Evolutionary conservation across 2,329 filamentous ascomycete species (phyloP).

Genomic region (Aspergillus quadricinctus): DNA sequence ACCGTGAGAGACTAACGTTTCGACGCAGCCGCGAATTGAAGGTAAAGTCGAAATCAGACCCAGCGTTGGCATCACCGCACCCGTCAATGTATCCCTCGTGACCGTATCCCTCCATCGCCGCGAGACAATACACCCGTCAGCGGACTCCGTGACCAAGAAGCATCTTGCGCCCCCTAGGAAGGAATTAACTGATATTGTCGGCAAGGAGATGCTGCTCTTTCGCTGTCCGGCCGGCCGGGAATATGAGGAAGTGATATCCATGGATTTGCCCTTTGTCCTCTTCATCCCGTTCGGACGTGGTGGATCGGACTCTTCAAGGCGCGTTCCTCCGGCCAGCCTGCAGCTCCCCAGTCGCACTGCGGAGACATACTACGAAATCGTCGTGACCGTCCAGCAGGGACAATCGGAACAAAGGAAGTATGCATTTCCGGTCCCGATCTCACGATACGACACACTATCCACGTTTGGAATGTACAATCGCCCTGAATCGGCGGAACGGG

Average conservation of each 20-base stretch:
- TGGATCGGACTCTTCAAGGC: constrained; percentile 80
- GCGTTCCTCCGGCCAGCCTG: constrained; percentile 87
- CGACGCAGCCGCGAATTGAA: constrained; percentile 80
- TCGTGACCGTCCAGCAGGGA: constrained; percentile 92
- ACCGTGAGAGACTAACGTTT: constrained; percentile 5
- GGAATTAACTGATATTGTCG: constrained; percentile 87
- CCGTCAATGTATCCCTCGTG: constrained; percentile 86
- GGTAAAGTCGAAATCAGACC: constrained; percentile 96
- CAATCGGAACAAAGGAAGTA: constrained; percentile 84
- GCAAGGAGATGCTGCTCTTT: constrained; percentile 91
- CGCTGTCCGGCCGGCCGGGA: constrained; percentile 79
- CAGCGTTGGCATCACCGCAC: constrained; percentile 75
- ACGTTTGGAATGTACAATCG: constrained; percentile 99
- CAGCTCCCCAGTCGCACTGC: constrained; percentile 89
- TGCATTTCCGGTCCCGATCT: constrained; percentile 82
- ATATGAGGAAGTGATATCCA: constrained; percentile 81
- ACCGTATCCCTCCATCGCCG: constrained; percentile 89
- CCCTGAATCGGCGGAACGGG: constrained; percentile 79
- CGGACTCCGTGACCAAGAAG: constrained; percentile 89
- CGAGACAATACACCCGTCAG: constrained; percentile 94
- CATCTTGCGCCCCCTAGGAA: constrained; percentile 85
- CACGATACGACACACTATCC: constrained; percentile 91
- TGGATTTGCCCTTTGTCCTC: constrained; percentile 95
- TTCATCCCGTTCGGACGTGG: constrained; percentile 94
- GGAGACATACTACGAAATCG: constrained; percentile 94